phyloP scores from a whole-genome alignment of 2,329 filamentous ascomycete genomes.

The Claviceps purpurea region DNA sequence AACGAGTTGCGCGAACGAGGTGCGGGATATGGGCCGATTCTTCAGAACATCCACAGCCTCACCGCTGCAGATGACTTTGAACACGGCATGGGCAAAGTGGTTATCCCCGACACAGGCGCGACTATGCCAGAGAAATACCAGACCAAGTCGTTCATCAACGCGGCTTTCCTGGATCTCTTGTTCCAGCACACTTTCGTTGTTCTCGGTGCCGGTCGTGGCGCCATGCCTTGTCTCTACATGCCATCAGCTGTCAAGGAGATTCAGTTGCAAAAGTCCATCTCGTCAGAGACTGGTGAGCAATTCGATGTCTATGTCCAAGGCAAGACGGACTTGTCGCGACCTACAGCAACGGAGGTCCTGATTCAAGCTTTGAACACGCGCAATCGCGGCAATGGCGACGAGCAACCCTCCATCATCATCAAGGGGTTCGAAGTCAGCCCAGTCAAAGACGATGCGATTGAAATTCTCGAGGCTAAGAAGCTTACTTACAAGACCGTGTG shows the following conservation, averaged over 20 bases:
- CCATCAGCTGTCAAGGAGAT: constrained; percentile 19
- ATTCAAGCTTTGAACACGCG: constrained; percentile 11
- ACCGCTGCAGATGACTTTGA: not conserved
- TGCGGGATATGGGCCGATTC: constrained; percentile 11
- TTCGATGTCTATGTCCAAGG: not conserved
- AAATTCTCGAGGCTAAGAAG: not conserved
- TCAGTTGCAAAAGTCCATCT: constrained; percentile 7
- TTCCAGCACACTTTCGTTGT: constrained; percentile 27
- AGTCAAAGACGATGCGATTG: constrained; percentile 20
- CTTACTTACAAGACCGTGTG: not conserved
- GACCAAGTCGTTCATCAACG: constrained; percentile 28
- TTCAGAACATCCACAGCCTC: constrained; percentile 1
- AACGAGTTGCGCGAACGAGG: constrained; percentile 12
- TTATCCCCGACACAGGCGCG: constrained; percentile 26
- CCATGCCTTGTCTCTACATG: constrained; percentile 23
- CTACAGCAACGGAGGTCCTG: not conserved
- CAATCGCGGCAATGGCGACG: constrained; percentile 11
- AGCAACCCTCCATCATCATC: constrained; percentile 17
- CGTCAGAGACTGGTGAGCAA: not conserved
- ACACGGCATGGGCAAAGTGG: not conserved
- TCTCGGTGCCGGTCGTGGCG: constrained; percentile 19
- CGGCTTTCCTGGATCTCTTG: constrained; percentile 31
- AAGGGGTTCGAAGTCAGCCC: constrained; percentile 27
- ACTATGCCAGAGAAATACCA: constrained; percentile 33
- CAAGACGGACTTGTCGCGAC: not conserved